phyloP scores from a whole-genome alignment of 257 asterid genomes.

The Nemophila menziesii region DNA sequence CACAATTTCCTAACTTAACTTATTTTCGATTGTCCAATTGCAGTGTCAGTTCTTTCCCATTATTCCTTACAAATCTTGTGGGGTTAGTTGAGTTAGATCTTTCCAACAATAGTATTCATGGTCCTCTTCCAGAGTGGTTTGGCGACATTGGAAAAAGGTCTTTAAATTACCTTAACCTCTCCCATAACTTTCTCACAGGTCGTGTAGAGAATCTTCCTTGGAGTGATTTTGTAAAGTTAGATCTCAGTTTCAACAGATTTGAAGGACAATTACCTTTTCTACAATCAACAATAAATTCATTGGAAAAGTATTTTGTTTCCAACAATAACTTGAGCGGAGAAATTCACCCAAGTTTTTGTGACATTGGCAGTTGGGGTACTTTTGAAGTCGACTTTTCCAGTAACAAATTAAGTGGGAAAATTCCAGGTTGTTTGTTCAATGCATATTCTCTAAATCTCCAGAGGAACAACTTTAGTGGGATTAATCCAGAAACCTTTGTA shows the following conservation, averaged over 20 bases:
- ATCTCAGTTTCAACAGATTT: too few relatives aligned
- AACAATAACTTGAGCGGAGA: not conserved
- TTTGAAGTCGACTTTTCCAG: too few relatives aligned
- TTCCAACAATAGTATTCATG: conserved; percentile 1
- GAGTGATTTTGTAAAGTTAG: too few relatives aligned
- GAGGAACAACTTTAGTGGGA: not conserved
- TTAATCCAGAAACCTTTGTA: not conserved
- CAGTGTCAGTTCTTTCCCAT: not conserved
- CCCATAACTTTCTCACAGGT: not conserved
- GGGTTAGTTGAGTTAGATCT: not conserved
- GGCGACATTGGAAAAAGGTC: not conserved
- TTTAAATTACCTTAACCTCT: not conserved
- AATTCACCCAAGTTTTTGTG: not conserved
- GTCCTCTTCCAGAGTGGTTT: not conserved
- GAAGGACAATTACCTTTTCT: too few relatives aligned
- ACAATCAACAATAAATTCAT: too few relatives aligned
- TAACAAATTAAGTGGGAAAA: not conserved
- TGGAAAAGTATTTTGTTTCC: too few relatives aligned
- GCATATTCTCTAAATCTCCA: not conserved
- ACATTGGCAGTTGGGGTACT: not conserved
- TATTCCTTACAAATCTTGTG: not conserved
- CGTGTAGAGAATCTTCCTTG: too few relatives aligned
- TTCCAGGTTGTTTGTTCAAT: not conserved
- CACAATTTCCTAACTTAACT: not conserved
- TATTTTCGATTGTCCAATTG: not conserved